Evolutionary conservation across 228 moss, liverwort and hornwort genomes (phyloP).

Genomic region (Sphagnum fallax): DNA sequence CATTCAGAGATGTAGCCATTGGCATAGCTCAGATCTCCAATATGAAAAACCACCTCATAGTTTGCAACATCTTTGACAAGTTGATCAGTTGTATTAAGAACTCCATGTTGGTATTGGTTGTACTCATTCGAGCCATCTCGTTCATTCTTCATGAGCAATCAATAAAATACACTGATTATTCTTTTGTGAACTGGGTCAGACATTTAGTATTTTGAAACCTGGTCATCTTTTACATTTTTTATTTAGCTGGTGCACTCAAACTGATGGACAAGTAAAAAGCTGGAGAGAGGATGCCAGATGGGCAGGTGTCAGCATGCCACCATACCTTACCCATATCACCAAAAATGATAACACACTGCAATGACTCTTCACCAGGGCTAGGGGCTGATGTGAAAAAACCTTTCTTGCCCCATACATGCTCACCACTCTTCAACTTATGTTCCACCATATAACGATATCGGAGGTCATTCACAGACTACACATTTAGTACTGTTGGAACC

Average conservation of each 20-base stretch:
- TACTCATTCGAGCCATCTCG: constrained; percentile 58
- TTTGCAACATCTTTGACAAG: constrained; percentile 37
- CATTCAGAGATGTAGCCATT: constrained; percentile 33
- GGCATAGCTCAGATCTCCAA: constrained; percentile 21
- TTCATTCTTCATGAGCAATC: constrained; percentile 8
- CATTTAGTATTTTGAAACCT: too few species aligned
- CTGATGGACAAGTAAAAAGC: not conserved
- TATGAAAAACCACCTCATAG: constrained; percentile 30
- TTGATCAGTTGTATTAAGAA: constrained; percentile 37
- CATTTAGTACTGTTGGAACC: not conserved
- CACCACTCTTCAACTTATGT: constrained; percentile 41
- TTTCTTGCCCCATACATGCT: constrained; percentile 33
- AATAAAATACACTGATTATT: too few species aligned
- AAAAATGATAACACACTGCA: constrained; percentile 62
- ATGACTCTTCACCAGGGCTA: constrained; percentile 61
- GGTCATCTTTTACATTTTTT: too few species aligned
- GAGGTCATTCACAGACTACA: not conserved
- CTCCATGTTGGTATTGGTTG: constrained; percentile 29
- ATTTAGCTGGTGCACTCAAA: constrained; percentile 15
- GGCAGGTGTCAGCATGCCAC: not conserved
- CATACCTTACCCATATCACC: constrained; percentile 81
- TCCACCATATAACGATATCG: constrained; percentile 70
- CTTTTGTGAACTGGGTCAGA: too few species aligned
- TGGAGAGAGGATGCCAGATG: not conserved
- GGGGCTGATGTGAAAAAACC: constrained; percentile 52